phyloP scores from a whole-genome alignment of 2,329 filamentous ascomycete species.

The Teratosphaeria pseudoeucalypti region DNA sequence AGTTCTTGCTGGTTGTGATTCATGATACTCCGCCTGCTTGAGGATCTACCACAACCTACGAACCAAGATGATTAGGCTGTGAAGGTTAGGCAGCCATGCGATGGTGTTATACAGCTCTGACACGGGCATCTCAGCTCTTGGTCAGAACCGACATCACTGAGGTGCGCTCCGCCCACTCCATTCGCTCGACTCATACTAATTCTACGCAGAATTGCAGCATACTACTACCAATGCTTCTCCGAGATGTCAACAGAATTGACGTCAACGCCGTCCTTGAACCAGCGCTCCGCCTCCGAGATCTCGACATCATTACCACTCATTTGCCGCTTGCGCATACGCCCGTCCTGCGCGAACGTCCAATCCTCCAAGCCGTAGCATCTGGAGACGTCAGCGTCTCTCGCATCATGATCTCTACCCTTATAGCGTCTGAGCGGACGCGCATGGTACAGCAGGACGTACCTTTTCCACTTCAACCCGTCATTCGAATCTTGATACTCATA shows the following conservation, averaged over 20 bases:
- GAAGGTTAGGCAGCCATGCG: background rate
- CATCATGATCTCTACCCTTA: background rate
- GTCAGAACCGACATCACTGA: background rate
- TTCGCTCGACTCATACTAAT: background rate
- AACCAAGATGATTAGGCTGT: background rate
- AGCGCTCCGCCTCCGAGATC: constrained; percentile 52
- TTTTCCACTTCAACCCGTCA: constrained; percentile 63
- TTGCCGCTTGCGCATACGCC: constrained; percentile 61
- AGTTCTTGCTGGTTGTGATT: constrained; percentile 68
- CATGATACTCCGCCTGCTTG: constrained; percentile 68
- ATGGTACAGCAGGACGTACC: constrained; percentile 22
- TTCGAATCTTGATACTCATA: constrained; percentile 64
- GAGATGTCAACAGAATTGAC: constrained; percentile 56
- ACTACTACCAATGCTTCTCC: constrained; percentile 53
- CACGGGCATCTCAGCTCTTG: background rate
- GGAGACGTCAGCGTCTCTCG: background rate
- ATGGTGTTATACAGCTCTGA: background rate
- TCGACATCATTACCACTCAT: constrained; percentile 67
- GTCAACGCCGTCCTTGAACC: constrained; percentile 60
- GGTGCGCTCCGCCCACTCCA: background rate
- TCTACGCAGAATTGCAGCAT: background rate
- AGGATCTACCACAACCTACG: background rate
- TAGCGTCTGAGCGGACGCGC: background rate
- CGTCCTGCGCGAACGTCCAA: constrained; percentile 63
- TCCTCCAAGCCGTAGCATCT: constrained; percentile 69